Evolutionary conservation across 306 rosid species (phyloP).

Genomic region (Dalbergia cultrata): DNA sequence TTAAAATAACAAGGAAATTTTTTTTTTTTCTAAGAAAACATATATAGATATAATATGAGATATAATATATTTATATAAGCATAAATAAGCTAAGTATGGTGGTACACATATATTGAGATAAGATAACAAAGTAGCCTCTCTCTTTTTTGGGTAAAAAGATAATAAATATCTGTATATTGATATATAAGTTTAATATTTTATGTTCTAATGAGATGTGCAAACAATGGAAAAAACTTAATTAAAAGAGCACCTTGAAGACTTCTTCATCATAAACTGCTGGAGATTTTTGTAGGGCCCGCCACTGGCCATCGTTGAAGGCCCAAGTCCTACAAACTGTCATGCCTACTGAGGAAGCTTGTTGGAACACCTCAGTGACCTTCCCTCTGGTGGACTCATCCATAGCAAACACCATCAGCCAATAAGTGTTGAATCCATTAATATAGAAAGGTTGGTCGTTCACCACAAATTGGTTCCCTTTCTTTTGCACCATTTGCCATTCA

Average conservation of each 20-base stretch:
- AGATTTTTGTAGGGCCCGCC: slow-evolving; percentile 91
- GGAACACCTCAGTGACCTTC: slow-evolving; percentile 79
- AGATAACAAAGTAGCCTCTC: no score
- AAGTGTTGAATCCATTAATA: slow-evolving; percentile 94
- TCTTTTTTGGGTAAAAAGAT: no score
- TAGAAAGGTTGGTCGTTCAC: slow-evolving; percentile 81
- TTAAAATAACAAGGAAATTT: no score
- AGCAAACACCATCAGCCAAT: slow-evolving; percentile 94
- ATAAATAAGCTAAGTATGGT: no score
- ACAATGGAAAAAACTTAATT: background rate
- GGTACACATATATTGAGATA: no score
- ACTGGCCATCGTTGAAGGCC: slow-evolving; percentile 97
- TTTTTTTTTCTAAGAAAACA: no score
- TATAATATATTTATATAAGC: no score
- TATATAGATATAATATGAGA: no score
- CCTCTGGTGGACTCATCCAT: slow-evolving; percentile 93
- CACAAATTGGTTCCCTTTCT: slow-evolving; percentile 89
- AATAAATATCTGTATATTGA: no score
- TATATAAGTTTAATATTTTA: no score
- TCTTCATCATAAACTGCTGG: slow-evolving; percentile 89
- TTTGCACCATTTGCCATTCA: slow-evolving; percentile 81
- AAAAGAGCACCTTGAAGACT: slow-evolving; percentile 75
- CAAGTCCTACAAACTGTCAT: slow-evolving; percentile 93
- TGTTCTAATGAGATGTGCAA: no score
- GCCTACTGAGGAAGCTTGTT: slow-evolving; percentile 81